phyloP scores from a whole-genome alignment of 176 grass and related monocot species.

The Cocos nucifera region DNA sequence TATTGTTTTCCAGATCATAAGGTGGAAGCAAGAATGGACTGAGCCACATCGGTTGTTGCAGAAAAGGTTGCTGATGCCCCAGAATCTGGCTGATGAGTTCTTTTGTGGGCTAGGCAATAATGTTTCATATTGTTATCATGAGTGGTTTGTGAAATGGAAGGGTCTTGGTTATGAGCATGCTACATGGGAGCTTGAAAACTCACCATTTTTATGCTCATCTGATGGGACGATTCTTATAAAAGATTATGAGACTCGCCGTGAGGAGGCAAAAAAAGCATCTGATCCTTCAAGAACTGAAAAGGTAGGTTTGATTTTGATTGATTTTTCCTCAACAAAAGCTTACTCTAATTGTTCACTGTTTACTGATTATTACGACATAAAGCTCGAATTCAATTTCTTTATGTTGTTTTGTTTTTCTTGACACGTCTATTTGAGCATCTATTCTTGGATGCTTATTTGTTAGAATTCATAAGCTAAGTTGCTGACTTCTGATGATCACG shows the following conservation, averaged over 20 bases:
- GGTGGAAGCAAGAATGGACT: constrained; percentile 84
- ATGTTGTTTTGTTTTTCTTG: no score
- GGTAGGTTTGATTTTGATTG: constrained; percentile 22
- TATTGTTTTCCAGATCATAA: constrained; percentile 38
- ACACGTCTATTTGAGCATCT: no score
- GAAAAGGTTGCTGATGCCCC: constrained; percentile 54
- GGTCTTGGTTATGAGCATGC: constrained; percentile 66
- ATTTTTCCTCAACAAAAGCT: no score
- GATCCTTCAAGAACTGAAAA: constrained; percentile 37
- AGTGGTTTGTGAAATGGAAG: constrained; percentile 92
- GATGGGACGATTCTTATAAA: constrained; percentile 38
- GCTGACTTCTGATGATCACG: no score
- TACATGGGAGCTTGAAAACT: constrained; percentile 78
- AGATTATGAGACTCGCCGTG: constrained; percentile 35
- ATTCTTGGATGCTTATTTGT: no score
- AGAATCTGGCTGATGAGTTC: constrained; percentile 41
- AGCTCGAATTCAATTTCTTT: no score
- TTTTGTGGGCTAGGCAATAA: constrained; percentile 35
- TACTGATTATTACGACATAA: no score
- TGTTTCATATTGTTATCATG: constrained; percentile 41
- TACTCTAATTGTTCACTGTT: no score
- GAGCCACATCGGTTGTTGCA: constrained; percentile 67
- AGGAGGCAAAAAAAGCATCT: constrained; percentile 31
- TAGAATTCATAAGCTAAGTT: no score
- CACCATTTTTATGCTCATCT: constrained; percentile 62